A percentile compares a stretch with the other conserved stretches of the same genome.
phyloP scores from a whole-genome alignment of 2,329 filamentous ascomycete species.

The Onygena corvina region DNA sequence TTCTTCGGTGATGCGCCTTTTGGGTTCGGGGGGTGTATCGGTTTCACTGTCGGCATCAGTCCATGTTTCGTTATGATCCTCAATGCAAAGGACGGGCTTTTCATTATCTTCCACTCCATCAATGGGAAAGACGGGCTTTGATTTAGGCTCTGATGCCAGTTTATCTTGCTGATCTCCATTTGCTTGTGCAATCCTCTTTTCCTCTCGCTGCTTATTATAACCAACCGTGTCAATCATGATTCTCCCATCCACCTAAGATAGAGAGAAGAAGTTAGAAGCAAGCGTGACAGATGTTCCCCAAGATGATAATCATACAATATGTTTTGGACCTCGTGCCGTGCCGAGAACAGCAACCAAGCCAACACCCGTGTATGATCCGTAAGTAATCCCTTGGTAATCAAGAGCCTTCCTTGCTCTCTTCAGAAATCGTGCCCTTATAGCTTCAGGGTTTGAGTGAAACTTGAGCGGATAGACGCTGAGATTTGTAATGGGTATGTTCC shows the following conservation, averaged over 20 bases:
- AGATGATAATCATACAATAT: background rate
- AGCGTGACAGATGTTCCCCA: background rate
- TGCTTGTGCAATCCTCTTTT: background rate
- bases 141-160: too few species aligned
- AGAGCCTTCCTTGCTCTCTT: slow-evolving; percentile 32
- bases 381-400: slow-evolving; percentile 33
- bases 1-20: slow-evolving; percentile 12
- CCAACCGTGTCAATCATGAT: slow-evolving; percentile 34
- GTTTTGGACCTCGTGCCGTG: slow-evolving; percentile 3
- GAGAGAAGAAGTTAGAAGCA: slow-evolving; percentile 13
- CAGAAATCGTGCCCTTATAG: slow-evolving; percentile 22
- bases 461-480: slow-evolving; percentile 31
- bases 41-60: background rate
- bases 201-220: slow-evolving; percentile 34
- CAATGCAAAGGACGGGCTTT: background rate
- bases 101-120: background rate
- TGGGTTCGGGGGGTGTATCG: too few species aligned
- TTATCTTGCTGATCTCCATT: background rate
- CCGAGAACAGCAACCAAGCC: slow-evolving; percentile 25
- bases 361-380: slow-evolving; percentile 36
- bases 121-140: background rate
- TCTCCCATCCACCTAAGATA: slow-evolving; percentile 33
- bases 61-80: background rate
- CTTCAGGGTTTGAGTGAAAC: slow-evolving; percentile 23
- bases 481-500: slow-evolving; percentile 34